Evolutionary conservation across 352 stramenopile species (phyloP).

Genomic region (Halophytophthora polymorphica): DNA sequence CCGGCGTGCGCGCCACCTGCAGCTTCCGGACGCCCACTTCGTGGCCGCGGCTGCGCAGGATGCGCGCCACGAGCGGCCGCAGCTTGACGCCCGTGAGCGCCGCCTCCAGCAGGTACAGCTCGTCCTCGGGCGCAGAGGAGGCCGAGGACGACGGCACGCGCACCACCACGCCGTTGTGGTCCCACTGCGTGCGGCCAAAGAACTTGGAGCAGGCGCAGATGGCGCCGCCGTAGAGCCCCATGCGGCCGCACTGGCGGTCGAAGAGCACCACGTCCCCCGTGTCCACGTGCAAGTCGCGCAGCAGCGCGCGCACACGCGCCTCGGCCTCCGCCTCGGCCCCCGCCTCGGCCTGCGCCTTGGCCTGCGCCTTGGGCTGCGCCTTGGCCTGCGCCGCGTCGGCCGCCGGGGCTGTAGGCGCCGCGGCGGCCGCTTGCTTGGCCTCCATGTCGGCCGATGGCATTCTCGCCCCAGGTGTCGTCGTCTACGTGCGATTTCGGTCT

Average conservation of each 20-base stretch:
- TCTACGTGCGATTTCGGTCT: no score
- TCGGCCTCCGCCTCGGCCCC: slow-evolving; percentile 9
- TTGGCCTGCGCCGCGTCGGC: neutral
- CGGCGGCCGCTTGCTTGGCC: neutral
- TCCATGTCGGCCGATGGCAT: no score
- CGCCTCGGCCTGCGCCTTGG: neutral
- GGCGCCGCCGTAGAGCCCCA: slow-evolving; percentile 72
- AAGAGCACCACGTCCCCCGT: slow-evolving; percentile 82
- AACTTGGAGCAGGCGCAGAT: slow-evolving; percentile 83
- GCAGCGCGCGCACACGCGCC: slow-evolving; percentile 38
- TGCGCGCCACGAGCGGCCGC: slow-evolving; percentile 70
- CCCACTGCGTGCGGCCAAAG: slow-evolving; percentile 78
- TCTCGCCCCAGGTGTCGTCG: no score
- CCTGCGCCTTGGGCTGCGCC: neutral
- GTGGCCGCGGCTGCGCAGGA: slow-evolving; percentile 64
- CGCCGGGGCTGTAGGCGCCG: no score
- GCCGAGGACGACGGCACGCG: slow-evolving; percentile 30
- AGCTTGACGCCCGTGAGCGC: slow-evolving; percentile 82
- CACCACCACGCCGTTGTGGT: slow-evolving; percentile 84
- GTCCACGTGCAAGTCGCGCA: slow-evolving; percentile 56
- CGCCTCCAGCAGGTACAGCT: slow-evolving; percentile 74
- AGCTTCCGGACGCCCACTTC: slow-evolving; percentile 74
- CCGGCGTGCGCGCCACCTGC: slow-evolving; percentile 56
- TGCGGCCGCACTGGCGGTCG: slow-evolving; percentile 69
- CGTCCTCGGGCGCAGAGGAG: slow-evolving; percentile 19